A percentile compares a stretch with the other conserved stretches of the same genome.
Conservation (phyloP, 495 filamentous ascomycete species). For the Neurospora sublineolata region DNA sequence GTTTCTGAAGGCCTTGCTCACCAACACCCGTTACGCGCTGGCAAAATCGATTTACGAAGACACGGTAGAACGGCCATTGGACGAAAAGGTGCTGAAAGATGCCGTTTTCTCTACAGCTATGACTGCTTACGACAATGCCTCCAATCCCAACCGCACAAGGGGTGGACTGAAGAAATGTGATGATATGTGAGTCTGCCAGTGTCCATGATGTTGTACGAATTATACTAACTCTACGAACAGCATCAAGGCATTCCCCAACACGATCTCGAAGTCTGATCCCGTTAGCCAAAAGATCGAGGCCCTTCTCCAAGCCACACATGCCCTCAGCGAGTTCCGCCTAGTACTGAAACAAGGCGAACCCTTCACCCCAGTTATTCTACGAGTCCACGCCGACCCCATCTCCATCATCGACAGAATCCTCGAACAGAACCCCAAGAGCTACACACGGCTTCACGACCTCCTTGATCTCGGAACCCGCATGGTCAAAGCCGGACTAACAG, state of each 20-base stretch:
- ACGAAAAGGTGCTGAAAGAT: conserved; percentile 42
- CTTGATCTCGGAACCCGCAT: conserved; percentile 67
- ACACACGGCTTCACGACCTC: conserved; percentile 78
- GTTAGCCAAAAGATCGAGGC: conserved; percentile 47
- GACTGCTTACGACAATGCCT: conserved; percentile 76
- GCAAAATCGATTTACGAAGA: conserved; percentile 61
- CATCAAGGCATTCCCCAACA: conserved; percentile 55
- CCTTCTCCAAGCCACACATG: conserved; percentile 76
- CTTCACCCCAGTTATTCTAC: conserved; percentile 81
- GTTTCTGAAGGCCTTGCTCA: conserved; percentile 60
- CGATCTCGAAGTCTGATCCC: conserved; percentile 44
- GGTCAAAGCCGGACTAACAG: conserved; percentile 54
- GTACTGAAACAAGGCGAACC: conserved; percentile 85
- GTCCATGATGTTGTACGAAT: neutral
- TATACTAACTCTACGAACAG: conserved; percentile 26
- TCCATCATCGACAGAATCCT: conserved; percentile 75
- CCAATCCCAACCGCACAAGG: conserved; percentile 72
- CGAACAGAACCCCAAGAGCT: conserved; percentile 74
- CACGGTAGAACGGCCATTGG: conserved; percentile 38
- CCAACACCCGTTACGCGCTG: conserved; percentile 55
- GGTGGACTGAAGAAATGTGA: conserved; percentile 76
- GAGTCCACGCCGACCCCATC: conserved; percentile 75
- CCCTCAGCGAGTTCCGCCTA: conserved; percentile 76
- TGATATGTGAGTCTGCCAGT: conserved; percentile 53
- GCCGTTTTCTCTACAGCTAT: conserved; percentile 58